Evolutionary conservation across 345 rosid genomes (phyloP).

Genomic region (Populus nigra): DNA sequence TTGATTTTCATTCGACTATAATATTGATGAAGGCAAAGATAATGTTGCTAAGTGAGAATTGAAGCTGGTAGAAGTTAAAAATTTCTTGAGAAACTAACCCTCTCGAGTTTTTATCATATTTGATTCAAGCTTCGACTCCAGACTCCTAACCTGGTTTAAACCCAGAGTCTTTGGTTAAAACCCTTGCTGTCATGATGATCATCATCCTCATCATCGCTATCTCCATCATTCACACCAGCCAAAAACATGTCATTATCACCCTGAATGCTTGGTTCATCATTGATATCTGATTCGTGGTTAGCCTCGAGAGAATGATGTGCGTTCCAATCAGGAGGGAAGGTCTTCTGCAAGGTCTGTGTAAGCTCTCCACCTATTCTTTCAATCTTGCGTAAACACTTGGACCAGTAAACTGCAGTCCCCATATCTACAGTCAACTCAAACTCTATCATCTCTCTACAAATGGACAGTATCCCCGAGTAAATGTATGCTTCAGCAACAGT

Average conservation of each 20-base stretch:
- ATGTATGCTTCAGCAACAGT: slow-evolving; percentile 71
- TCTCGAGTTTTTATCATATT: no score
- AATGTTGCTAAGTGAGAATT: no score
- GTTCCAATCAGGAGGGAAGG: slow-evolving; percentile 93
- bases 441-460: slow-evolving; percentile 75
- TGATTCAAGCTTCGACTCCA: neutral
- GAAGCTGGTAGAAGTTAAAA: no score
- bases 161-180: slow-evolving; percentile 12
- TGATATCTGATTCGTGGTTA: slow-evolving; percentile 35
- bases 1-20: no score
- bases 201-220: slow-evolving; percentile 17
- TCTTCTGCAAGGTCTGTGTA: slow-evolving; percentile 85
- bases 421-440: slow-evolving; percentile 74
- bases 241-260: slow-evolving; percentile 10
- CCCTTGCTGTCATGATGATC: slow-evolving; percentile 21
- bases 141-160: neutral
- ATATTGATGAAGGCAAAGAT: no score
- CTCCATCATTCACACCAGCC: slow-evolving; percentile 18
- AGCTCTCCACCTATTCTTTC: slow-evolving; percentile 89
- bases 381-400: slow-evolving; percentile 71
- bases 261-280: slow-evolving; percentile 26
- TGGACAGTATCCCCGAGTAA: slow-evolving; percentile 51
- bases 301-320: slow-evolving; percentile 33
- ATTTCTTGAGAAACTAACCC: no score
- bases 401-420: slow-evolving; percentile 97